Evolutionary conservation across 768 basidiomycete genomes (phyloP), one percentile per base, ranked within the genome.

Genomic region (Hygrophoropsis aurantiaca): DNA sequence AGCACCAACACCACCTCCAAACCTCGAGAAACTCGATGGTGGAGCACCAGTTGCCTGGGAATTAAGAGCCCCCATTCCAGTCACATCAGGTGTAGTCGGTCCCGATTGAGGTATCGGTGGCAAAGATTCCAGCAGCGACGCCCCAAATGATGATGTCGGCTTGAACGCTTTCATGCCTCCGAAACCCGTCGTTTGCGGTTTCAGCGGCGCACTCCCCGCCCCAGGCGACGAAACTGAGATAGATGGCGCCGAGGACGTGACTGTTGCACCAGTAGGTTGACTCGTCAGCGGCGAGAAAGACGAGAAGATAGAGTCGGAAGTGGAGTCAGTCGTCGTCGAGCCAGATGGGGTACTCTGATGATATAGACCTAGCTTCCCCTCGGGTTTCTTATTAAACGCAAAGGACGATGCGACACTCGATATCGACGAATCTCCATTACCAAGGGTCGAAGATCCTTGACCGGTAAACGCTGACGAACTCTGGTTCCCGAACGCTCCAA

Each of bases 151-250:
- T 2, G 84, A 87, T 2, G 84, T 77, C 2, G 90, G 90, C 58
- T 90, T 90, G 74, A 93, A 93, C 5, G 87, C 80, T 60, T 86
- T 90, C 53, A 90, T 62, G 5, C 83, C 85, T 20, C 75, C 71
- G 44, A 74, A 79, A 2, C 79, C 79, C 4, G 79, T 80, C 38
- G 54, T 42, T 56, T 80, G 79, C 3, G 75, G 56, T 53, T 71
- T 73, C 13, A 80, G 42, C 36, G 50, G 59, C 37, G 43, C 35
- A 51, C 20, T 25, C n/a, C n/a, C n/a, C n/a, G n/a, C n/a, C n/a
- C 7, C 27, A 25, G 42, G 23, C 33, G 51, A 30, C 19, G 65
- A 49, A 10, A 64, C 44, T n/a, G 71, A 59, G 30, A 65, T 59
- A 4, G 72, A 71, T 1, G 71, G 62, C 0, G 65, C 39, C 32